These are phyloP conservation scores for Inga leiocalycina DNA, from an alignment of 306 rosid genomes.

Conservation along the genomic window DNA sequence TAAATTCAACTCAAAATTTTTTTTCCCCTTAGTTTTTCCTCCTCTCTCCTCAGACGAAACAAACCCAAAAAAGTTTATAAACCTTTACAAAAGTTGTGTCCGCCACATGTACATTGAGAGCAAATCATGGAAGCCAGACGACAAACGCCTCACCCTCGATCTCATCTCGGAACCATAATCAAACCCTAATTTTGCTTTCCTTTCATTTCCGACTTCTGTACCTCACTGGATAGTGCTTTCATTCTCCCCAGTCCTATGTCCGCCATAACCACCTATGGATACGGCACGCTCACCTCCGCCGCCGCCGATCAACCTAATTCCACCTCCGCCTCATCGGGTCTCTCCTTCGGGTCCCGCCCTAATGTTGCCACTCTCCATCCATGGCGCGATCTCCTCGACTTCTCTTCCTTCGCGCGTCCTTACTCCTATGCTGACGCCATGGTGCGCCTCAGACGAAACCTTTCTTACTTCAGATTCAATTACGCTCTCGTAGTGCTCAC, in stretches of 20 bases:
- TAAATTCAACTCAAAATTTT: too few species aligned
- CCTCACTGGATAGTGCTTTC: background rate
- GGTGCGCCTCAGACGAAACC: constrained; percentile 14
- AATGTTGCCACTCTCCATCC: constrained; percentile 7
- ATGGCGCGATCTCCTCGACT: constrained; percentile 6
- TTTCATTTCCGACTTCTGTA: background rate
- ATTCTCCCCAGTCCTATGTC: background rate
- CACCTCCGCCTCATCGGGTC: background rate
- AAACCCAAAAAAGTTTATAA: too few species aligned
- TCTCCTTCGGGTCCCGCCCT: background rate
- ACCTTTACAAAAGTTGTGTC: too few species aligned
- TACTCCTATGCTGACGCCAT: constrained; percentile 18
- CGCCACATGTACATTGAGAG: too few species aligned
- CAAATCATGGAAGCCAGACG: background rate
- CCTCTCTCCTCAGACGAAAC: too few species aligned
- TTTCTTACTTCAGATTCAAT: constrained; percentile 16
- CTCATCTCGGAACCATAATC: background rate
- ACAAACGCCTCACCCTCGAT: background rate
- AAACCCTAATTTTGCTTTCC: background rate
- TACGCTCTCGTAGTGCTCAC: background rate
- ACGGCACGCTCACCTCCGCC: background rate
- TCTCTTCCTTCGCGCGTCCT: constrained; percentile 13
- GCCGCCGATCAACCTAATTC: background rate
- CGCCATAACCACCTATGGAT: background rate
- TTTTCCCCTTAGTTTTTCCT: too few species aligned